These are phyloP conservation scores for Gnomoniopsis sp. DNA, from an alignment of 2,329 filamentous ascomycete species.

Conservation along the genomic window DNA sequence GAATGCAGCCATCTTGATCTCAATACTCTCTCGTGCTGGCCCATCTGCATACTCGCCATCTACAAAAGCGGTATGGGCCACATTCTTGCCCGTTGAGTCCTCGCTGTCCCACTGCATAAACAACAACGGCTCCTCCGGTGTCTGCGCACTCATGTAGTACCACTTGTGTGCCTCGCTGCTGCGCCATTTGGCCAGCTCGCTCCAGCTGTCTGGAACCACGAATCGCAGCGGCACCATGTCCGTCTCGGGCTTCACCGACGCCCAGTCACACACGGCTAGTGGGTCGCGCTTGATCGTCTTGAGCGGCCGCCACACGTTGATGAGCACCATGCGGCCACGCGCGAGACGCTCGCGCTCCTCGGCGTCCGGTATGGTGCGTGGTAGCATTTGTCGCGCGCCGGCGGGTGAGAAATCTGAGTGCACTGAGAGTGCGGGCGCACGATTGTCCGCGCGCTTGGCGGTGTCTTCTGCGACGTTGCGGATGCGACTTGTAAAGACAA, in stretches of 20 bases:
- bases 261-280: conserved; percentile 49
- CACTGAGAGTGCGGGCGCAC: neutral
- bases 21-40: neutral
- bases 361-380: neutral
- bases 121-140: conserved; percentile 47
- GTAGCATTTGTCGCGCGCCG: neutral
- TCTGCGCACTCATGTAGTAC: conserved; percentile 49
- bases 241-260: conserved; percentile 41
- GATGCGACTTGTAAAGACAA: neutral
- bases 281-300: conserved; percentile 50
- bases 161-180: conserved; percentile 45
- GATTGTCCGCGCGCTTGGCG: neutral
- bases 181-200: conserved; percentile 41
- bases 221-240: conserved; percentile 42
- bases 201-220: conserved; percentile 40
- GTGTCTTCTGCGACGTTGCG: neutral
- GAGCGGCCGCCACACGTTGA: conserved; percentile 52
- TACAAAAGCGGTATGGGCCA: neutral
- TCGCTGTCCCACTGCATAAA: conserved; percentile 29
- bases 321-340: conserved; percentile 27
- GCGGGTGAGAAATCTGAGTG: neutral
- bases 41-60: neutral
- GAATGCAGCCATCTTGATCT: neutral
- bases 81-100: neutral
- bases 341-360: neutral